Evolutionary conservation across 1,284 basidiomycete species (phyloP), one percentile per base, ranked within the genome.

Genomic region (Ganoderma leucocontextum): DNA sequence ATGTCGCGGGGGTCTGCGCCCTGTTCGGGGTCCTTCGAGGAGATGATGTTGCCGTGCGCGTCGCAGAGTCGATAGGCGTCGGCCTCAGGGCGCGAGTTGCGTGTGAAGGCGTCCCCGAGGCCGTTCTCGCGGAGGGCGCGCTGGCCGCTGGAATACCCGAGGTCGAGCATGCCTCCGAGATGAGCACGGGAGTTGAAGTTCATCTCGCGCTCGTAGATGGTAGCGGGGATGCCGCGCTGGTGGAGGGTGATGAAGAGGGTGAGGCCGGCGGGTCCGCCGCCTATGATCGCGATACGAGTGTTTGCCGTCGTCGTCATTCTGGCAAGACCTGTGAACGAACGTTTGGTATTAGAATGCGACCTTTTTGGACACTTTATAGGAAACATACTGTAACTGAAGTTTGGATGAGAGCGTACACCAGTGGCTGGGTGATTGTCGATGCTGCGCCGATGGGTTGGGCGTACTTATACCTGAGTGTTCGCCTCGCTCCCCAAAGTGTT

Each of bases 81-180:
- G 6, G 22, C 60, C 19, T 44, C 60, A 13, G 60, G 60, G 41
- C 60, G 60, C 2, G 60, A 61, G 41, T 33, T 12, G 39, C n/a
- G 39, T 6, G 38, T 25, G 25, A 61, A 61, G 41, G 36, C 60
- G 17, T 42, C 41, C 6, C 22, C 39, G n/a, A 61, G 41, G 25
- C 60, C 60, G 60, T 61, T 61, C 60, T 61, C 60, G 60, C 41
- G 41, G 39, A 61, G 38, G 4, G 13, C 60, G 12, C 60, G 60
- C 41, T 61, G 60, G 41, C 60, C 60, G 33, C 19, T 22, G 4
- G n/a, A 15, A 6, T 42, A 61, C 4, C 60, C 39, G 60, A 61
- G 60, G 60, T 47, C 41, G 60, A 61, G 60, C n/a, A 42, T 42
- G 41, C 41, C 60, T 6, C 60, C 60, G 60, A 61, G 41, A 13